Percentiles rank a stretch among this genome's conserved stretches.
phyloP scores from a whole-genome alignment of 2,329 filamentous ascomycete genomes.

The Clarireedia hainanense region DNA sequence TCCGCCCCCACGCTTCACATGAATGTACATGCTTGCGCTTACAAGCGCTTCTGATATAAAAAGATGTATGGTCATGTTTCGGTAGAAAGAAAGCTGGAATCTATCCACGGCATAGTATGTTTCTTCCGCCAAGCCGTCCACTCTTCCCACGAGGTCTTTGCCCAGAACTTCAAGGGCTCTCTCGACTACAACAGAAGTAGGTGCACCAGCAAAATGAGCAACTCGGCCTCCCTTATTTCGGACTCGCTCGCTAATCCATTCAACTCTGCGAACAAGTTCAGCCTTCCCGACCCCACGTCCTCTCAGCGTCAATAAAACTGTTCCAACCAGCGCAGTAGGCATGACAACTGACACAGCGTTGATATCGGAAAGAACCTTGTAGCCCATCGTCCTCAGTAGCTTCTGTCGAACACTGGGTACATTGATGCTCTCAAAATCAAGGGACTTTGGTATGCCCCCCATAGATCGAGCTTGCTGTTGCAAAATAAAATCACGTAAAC shows the following conservation, averaged over 20 bases:
- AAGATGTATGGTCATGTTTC: conserved; percentile 98
- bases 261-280: conserved; percentile 77
- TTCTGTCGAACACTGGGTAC: conserved; percentile 41
- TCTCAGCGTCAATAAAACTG: conserved; percentile 81
- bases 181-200: conserved; percentile 75
- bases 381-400: conserved; percentile 78
- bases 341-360: conserved; percentile 96
- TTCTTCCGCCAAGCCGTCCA: conserved; percentile 75
- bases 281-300: conserved; percentile 84
- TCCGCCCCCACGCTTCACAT: conserved; percentile 85
- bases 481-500: conserved; percentile 70
- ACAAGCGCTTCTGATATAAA: conserved; percentile 93
- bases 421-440: conserved; percentile 40
- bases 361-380: conserved; percentile 87
- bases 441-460: conserved; percentile 37
- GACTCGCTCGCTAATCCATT: conserved; percentile 82
- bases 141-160: conserved; percentile 73
- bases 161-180: conserved; percentile 88
- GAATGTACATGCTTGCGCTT: conserved; percentile 81
- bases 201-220: conserved; percentile 79
- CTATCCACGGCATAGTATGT: conserved; percentile 93
- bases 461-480: conserved; percentile 60
- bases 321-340: conserved; percentile 94
- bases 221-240: conserved; percentile 82
- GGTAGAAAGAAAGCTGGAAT: conserved; percentile 96